Conservation (phyloP, 2,329 filamentous ascomycete species). For the Nemania sp. region DNA sequence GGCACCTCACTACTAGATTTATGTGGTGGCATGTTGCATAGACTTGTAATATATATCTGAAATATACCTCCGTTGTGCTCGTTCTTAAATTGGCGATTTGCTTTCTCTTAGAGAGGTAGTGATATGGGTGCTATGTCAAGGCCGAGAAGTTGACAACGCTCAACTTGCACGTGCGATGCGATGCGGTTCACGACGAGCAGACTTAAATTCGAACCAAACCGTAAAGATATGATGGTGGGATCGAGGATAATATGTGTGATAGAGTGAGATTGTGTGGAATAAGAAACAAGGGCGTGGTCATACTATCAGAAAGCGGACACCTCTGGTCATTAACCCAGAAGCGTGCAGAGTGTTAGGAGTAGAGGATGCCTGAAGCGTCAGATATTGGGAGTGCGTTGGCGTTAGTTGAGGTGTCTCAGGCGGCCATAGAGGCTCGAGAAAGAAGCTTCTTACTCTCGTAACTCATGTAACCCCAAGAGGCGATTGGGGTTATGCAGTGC, state of each 20-base stretch:
- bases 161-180: no score
- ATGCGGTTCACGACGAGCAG: no score
- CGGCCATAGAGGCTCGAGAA: neutral
- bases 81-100: neutral
- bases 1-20: neutral
- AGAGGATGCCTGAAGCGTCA: neutral
- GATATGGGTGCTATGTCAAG: neutral
- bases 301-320: neutral
- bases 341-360: neutral
- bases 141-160: neutral
- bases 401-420: neutral
- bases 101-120: neutral
- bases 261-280: neutral
- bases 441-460: neutral
- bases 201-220: neutral
- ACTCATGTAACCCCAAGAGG: neutral
- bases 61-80: neutral
- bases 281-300: neutral
- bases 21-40: slow-evolving; percentile 3
- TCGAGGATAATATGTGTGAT: neutral
- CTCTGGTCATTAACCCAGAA: neutral
- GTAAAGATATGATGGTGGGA: neutral
- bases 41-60: neutral
- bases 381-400: neutral
- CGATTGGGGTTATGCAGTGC: no score